Percentiles rank a stretch among this genome's conserved stretches.
These are phyloP conservation scores for Lasiosphaeria hispida DNA, from an alignment of 495 filamentous ascomycete species.

Conservation along the genomic window DNA sequence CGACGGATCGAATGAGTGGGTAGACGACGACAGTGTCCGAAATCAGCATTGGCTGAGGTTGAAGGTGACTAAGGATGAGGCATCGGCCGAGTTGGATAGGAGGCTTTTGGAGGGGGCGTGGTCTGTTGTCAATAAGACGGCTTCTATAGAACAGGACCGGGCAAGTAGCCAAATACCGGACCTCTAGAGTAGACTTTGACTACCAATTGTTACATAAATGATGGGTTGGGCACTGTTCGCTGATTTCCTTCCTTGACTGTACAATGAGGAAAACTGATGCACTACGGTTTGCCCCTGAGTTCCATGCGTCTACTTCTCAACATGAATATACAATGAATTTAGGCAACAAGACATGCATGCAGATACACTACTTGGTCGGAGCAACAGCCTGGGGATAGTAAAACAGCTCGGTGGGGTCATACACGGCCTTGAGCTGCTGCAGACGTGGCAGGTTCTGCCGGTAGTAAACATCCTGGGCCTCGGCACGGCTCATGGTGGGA, in stretches of 20 bases:
- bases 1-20: constrained; percentile 37
- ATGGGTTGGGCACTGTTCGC: too few species aligned
- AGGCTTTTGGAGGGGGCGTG: constrained; percentile 18
- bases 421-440: constrained; percentile 49
- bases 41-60: constrained; percentile 37
- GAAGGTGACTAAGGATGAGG: constrained; percentile 17
- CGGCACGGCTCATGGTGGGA: constrained; percentile 35
- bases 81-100: constrained; percentile 25
- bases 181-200: too few species aligned
- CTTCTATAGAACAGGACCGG: too few species aligned
- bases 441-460: constrained; percentile 50
- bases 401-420: constrained; percentile 60
- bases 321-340: too few species aligned
- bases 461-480: constrained; percentile 50
- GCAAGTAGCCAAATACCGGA: too few species aligned
- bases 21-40: constrained; percentile 26
- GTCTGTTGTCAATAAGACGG: not conserved
- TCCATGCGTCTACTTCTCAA: too few species aligned
- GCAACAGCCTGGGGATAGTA: constrained; percentile 60
- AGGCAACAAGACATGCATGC: not conserved
- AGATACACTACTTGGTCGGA: constrained; percentile 27
- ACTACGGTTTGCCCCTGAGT: too few species aligned
- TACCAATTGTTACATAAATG: too few species aligned
- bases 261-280: too few species aligned
- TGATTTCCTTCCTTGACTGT: too few species aligned